Evolutionary conservation across 371 early-diverging fungal genomes (phyloP), one percentile per base, ranked within the genome.

Genomic region (Mortierella sp.): DNA sequence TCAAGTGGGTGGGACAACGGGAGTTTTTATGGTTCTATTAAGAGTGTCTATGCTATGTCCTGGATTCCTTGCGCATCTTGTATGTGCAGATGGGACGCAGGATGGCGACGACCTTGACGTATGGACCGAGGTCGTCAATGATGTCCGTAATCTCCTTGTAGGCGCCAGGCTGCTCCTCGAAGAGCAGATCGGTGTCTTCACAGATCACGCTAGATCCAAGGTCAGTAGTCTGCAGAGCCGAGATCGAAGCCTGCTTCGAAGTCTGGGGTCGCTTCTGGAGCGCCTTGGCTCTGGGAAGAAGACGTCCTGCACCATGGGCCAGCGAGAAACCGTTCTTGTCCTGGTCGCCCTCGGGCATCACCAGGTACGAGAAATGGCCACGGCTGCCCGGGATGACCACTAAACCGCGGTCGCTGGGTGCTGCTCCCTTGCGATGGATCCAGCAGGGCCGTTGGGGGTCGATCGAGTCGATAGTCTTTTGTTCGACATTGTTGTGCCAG

Each of bases 361-460:
- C 89, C 40, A 90, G 64, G 65, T 88, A 90, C 4, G 87, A 85
- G 64, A 81, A 86, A 31, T 87, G 83, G 22, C 91, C 91, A 29
- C 91, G 83, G 9, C 87, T 86, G 11, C 91, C 91, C 1, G 91
- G 91, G 47, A 90, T 89, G 13, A 90, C 88, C n/a, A 89, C 86
- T 31, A 87, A 48, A 3, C 90, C 88, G n/a, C 79, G 78, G 39
- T 88, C 87, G 43, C 79, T 80, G 6, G 91, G 91, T 6, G 91
- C 91, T 5, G 91, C 91, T 16, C 91, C 91, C 68, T 90, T 90
- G 10, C 91, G 86, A 63, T 90, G 90, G 70, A 83, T 73, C 78
- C 77, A 82, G 45, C 82, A 65, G 48, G 82, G 72, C 0, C 41
- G 41, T 19, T 63, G 66, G 0, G 75, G 10, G 31, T 82, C 78